Conservation (phyloP, 2,329 filamentous ascomycete species). For the Cryphonectria nitschkei region DNA sequence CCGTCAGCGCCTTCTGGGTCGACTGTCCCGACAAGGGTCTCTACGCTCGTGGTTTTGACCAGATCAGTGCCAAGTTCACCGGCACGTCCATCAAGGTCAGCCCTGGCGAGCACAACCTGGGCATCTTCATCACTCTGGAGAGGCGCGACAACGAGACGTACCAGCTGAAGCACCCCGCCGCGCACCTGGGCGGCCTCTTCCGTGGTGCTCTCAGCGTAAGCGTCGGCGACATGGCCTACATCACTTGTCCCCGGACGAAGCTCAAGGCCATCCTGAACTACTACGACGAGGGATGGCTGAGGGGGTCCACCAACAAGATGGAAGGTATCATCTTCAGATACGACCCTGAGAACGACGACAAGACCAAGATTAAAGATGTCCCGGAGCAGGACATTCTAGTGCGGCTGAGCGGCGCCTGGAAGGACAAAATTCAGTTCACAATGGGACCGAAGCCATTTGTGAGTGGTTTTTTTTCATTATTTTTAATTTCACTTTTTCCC, state of each 20-base stretch:
- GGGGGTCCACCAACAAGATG: constrained; percentile 87
- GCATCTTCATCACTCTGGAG: constrained; percentile 89
- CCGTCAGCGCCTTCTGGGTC: constrained; percentile 93
- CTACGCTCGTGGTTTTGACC: constrained; percentile 87
- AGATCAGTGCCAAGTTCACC: constrained; percentile 96
- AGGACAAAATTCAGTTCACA: constrained; percentile 67
- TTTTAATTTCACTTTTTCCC: no score
- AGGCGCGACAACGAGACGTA: constrained; percentile 86
- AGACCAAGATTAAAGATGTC: constrained; percentile 81
- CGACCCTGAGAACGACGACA: constrained; percentile 82
- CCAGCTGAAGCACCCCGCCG: constrained; percentile 92
- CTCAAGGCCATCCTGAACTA: constrained; percentile 94
- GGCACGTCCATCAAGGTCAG: constrained; percentile 91
- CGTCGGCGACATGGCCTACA: constrained; percentile 85
- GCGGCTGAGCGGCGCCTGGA: constrained; percentile 85
- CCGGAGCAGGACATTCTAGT: constrained; percentile 82
- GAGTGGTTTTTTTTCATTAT: constrained; percentile 41
- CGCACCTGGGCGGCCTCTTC: constrained; percentile 85
- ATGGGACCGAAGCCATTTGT: constrained; percentile 64
- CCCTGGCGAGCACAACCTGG: constrained; percentile 90
- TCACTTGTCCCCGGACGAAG: constrained; percentile 87
- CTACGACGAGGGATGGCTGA: constrained; percentile 92
- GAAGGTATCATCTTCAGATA: constrained; percentile 91
- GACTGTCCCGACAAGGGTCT: constrained; percentile 91
- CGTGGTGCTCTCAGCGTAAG: constrained; percentile 87